Percentiles rank a stretch among this genome's conserved stretches.
phyloP scores from a whole-genome alignment of 768 basidiomycete species.

The Daedaleopsis nitida region DNA sequence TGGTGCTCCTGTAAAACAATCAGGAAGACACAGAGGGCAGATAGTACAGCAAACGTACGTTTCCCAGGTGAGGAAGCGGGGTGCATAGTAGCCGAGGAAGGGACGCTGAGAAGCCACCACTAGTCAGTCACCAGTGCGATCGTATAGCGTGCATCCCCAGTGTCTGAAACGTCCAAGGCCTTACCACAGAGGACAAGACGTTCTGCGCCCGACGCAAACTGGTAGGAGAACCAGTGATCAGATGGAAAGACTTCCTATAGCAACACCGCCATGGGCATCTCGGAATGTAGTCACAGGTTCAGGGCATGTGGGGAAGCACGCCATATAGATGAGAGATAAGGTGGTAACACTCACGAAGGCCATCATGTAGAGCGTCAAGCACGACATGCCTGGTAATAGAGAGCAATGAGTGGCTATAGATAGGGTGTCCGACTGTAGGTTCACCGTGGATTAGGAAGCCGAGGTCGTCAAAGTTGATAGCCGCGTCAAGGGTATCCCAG shows the following conservation, averaged over 20 bases:
- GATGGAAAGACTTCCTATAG: too few relatives aligned
- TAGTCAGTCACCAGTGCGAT: neutral
- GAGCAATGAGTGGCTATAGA: neutral
- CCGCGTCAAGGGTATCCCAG: slow-evolving; percentile 79
- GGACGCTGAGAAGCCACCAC: slow-evolving; percentile 43
- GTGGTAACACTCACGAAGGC: slow-evolving; percentile 59
- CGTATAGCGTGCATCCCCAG: too few relatives aligned
- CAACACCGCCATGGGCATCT: too few relatives aligned
- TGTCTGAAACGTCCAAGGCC: too few relatives aligned
- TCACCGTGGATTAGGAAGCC: slow-evolving; percentile 81
- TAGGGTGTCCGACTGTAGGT: neutral
- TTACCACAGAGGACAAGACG: too few relatives aligned
- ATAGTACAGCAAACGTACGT: slow-evolving; percentile 41
- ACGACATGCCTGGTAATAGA: slow-evolving; percentile 52
- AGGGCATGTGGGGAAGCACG: too few relatives aligned
- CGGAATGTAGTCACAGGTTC: too few relatives aligned
- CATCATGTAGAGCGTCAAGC: slow-evolving; percentile 64
- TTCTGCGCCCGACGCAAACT: too few relatives aligned
- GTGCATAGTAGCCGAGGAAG: slow-evolving; percentile 78
- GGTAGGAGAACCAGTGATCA: too few relatives aligned
- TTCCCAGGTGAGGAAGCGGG: slow-evolving; percentile 84
- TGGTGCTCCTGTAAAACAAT: slow-evolving; percentile 58
- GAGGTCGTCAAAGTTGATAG: slow-evolving; percentile 63
- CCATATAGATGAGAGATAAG: neutral
- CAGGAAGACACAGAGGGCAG: neutral